phyloP scores from a whole-genome alignment of 2,329 filamentous ascomycete genomes.

The Fusarium sp. region DNA sequence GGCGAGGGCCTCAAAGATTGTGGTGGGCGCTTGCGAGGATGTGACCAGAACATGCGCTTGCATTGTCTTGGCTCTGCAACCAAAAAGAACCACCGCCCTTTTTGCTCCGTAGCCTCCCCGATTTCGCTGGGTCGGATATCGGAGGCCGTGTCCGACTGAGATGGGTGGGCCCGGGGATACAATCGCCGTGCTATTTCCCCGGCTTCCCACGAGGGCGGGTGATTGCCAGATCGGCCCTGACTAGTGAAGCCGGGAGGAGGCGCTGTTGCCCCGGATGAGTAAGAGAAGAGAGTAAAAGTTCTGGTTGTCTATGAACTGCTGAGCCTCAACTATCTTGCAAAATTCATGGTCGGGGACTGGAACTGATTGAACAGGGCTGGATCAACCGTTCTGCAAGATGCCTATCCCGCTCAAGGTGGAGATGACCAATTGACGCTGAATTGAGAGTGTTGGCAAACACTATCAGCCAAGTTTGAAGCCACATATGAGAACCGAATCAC shows the following conservation, averaged over 20 bases:
- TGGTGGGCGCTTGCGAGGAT: conserved; percentile 32
- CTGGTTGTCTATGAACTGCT: no score
- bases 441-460: background rate
- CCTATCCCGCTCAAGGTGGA: no score
- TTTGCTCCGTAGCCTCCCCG: conserved; percentile 9
- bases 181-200: conserved; percentile 35
- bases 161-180: conserved; percentile 30
- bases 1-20: conserved; percentile 37
- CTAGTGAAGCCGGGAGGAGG: background rate
- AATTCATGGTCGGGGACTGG: no score
- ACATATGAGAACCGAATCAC: background rate
- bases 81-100: conserved; percentile 14
- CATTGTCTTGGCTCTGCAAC: conserved; percentile 41
- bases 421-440: no score
- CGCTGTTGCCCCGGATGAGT: background rate
- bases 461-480: background rate
- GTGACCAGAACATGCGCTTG: conserved; percentile 35
- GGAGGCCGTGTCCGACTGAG: conserved; percentile 24
- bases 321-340: no score
- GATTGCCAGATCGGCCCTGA: conserved; percentile 5
- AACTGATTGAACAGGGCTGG: no score
- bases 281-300: background rate
- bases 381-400: no score
- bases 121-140: conserved; percentile 36
- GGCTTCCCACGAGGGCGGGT: conserved; percentile 5